Evolutionary conservation across 2,329 filamentous ascomycete species (phyloP).

Genomic region (Alternaria gaisen): DNA sequence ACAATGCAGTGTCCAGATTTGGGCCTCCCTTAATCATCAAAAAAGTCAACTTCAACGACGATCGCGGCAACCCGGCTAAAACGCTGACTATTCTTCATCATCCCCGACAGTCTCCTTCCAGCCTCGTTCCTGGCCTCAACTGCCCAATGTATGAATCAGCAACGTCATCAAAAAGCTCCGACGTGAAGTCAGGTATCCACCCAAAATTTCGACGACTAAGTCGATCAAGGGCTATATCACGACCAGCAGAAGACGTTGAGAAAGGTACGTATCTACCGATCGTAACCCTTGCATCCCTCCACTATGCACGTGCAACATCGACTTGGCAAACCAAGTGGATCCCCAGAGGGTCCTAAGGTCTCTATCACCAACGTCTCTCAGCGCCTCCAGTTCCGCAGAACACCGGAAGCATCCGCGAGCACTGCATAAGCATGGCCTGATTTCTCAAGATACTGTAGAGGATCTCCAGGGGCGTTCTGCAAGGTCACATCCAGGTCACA

Average conservation of each 20-base stretch:
- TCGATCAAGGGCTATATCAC: background rate
- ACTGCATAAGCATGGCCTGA: background rate
- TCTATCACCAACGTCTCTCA: background rate
- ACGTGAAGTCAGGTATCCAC: background rate
- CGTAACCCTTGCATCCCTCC: background rate
- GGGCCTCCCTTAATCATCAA: background rate
- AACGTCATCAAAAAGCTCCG: slow-evolving; percentile 4
- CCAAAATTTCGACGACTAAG: background rate
- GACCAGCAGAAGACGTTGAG: background rate
- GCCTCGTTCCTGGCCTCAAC: background rate
- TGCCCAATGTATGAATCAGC: background rate
- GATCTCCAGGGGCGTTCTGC: background rate
- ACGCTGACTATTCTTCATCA: background rate
- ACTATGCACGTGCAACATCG: slow-evolving; percentile 4
- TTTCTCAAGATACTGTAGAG: background rate
- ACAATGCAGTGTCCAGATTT: background rate
- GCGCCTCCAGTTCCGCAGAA: background rate
- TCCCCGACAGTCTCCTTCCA: background rate
- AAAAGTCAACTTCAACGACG: background rate
- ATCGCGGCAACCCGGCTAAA: background rate
- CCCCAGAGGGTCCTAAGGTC: background rate
- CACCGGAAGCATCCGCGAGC: background rate
- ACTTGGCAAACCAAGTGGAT: background rate
- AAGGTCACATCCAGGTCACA: background rate
- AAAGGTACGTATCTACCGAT: background rate